Evolutionary conservation across 371 early-diverging fungal genomes (phyloP).

Genomic region (Rhizopus arrhizus): DNA sequence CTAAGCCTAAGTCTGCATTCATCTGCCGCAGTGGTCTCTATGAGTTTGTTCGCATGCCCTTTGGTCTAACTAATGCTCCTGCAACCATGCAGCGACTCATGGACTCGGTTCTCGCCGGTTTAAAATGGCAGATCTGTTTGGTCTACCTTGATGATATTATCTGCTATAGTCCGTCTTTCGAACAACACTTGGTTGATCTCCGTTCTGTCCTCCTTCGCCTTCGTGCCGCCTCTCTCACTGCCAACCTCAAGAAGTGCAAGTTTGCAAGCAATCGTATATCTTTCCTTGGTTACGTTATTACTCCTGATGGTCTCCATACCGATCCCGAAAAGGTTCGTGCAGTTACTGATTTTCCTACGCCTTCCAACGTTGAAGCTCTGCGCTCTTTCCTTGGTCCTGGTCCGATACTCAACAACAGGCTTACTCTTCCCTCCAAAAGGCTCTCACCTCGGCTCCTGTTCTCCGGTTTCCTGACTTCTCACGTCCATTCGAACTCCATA

Average conservation of each 20-base stretch:
- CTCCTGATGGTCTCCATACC: background rate
- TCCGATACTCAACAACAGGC: background rate
- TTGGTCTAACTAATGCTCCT: constrained; percentile 38
- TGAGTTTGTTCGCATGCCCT: constrained; percentile 36
- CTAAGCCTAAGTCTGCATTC: constrained; percentile 32
- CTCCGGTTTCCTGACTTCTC: constrained; percentile 12
- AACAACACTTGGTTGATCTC: constrained; percentile 11
- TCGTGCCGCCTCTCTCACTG: constrained; percentile 23
- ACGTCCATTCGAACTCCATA: constrained; percentile 13
- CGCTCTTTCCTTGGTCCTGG: constrained; percentile 10
- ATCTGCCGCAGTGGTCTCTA: constrained; percentile 5
- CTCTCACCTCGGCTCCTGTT: constrained; percentile 1
- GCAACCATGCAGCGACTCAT: constrained; percentile 31
- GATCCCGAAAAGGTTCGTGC: constrained; percentile 2
- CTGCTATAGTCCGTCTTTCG: background rate
- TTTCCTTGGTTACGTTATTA: constrained; percentile 6
- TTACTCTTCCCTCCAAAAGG: background rate
- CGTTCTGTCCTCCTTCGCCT: constrained; percentile 29
- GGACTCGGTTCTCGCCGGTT: constrained; percentile 22
- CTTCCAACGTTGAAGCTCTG: background rate
- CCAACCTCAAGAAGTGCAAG: constrained; percentile 43
- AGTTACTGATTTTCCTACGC: background rate
- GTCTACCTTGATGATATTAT: constrained; percentile 13
- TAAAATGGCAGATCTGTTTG: constrained; percentile 8
- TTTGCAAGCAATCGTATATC: constrained; percentile 32